Conservation (phyloP, 805 yeast species). For the Nakazawaea ishiwadae region DNA sequence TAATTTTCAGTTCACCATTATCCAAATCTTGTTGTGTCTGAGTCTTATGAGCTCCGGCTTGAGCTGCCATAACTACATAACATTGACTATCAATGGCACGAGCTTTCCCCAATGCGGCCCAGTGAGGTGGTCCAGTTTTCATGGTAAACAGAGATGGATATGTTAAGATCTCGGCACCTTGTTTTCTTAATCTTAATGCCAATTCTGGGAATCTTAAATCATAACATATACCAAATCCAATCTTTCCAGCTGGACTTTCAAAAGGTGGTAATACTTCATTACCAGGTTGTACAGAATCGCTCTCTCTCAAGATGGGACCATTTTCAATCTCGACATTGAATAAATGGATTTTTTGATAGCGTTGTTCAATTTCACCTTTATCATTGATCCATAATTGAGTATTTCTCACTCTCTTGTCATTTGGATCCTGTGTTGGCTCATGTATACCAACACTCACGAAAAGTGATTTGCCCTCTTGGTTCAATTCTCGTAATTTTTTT, state of each 20-base stretch:
- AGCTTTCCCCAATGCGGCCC: constrained; percentile 75
- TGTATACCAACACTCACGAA: constrained; percentile 86
- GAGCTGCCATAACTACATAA: constrained; percentile 87
- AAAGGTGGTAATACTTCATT: constrained; percentile 46
- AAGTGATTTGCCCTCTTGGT: constrained; percentile 34
- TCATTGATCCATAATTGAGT: constrained; percentile 67
- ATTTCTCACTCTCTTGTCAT: constrained; percentile 52
- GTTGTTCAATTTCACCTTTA: constrained; percentile 57
- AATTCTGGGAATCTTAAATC: constrained; percentile 87
- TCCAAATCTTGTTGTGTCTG: constrained; percentile 31
- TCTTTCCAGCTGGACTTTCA: constrained; percentile 51
- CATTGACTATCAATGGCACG: constrained; percentile 88
- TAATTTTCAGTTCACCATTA: constrained; percentile 22
- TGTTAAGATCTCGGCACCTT: constrained; percentile 74
- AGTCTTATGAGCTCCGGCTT: constrained; percentile 70
- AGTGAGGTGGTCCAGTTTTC: constrained; percentile 88
- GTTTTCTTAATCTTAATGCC: constrained; percentile 53
- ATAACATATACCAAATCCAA: constrained; percentile 78
- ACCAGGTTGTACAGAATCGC: constrained; percentile 82
- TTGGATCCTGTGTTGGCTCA: constrained; percentile 52
- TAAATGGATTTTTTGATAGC: constrained; percentile 83
- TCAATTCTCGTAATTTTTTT: constrained; percentile 37
- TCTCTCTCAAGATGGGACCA: constrained; percentile 79
- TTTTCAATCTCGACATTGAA: constrained; percentile 82
- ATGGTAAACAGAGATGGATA: constrained; percentile 93